Conservation (phyloP, 345 rosid species). For the Sisymbrium irio region DNA sequence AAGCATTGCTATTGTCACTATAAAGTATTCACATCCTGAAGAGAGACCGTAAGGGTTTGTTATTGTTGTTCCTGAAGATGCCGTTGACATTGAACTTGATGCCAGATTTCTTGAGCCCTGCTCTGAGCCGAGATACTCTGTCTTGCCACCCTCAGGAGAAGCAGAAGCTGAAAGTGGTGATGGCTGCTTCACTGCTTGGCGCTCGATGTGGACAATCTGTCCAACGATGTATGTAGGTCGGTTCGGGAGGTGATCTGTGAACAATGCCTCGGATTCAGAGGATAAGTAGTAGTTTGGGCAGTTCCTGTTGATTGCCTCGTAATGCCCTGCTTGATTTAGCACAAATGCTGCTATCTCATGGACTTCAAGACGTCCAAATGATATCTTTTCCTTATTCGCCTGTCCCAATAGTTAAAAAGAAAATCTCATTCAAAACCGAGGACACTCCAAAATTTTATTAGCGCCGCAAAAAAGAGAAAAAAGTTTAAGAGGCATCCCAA, state of each 20-base stretch:
- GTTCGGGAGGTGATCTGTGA: constrained; percentile 78
- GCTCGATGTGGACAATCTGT: constrained; percentile 87
- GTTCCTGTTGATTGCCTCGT: constrained; percentile 79
- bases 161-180: constrained; percentile 39
- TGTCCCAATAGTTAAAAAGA: constrained; percentile 31
- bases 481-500: neutral
- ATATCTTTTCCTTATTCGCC: constrained; percentile 94
- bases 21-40: constrained; percentile 79
- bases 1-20: constrained; percentile 97
- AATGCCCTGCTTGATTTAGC: constrained; percentile 69
- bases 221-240: constrained; percentile 85
- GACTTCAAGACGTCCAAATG: constrained; percentile 78
- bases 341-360: constrained; percentile 96
- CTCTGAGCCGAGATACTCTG: constrained; percentile 48
- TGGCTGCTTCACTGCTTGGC: constrained; percentile 60
- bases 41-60: constrained; percentile 78
- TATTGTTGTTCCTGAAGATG: constrained; percentile 36
- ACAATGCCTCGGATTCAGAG: constrained; percentile 89
- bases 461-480: neutral
- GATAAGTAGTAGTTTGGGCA: constrained; percentile 77
- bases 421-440: neutral
- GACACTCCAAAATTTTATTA: neutral
- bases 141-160: constrained; percentile 41
- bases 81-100: constrained; percentile 41
- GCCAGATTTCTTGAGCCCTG: constrained; percentile 50